phyloP scores from a whole-genome alignment of 495 filamentous ascomycete genomes.

The Sphaerosporella brunnea region DNA sequence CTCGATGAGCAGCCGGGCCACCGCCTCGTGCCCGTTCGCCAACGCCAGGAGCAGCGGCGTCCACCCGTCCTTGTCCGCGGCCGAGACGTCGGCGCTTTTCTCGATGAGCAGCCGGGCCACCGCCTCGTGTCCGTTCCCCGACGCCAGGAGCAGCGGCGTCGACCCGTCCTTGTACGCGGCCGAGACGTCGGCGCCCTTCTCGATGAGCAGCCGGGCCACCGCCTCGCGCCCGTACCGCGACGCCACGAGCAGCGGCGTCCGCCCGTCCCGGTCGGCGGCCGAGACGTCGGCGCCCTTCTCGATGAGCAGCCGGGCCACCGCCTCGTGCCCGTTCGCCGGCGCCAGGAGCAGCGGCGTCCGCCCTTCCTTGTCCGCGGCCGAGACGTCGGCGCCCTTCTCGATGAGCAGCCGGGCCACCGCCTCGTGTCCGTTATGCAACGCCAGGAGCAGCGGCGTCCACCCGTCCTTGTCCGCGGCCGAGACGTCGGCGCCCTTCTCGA shows the following conservation, averaged over 20 bases:
- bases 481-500: neutral
- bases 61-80: neutral
- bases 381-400: constrained; percentile 1
- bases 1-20: constrained; percentile 17
- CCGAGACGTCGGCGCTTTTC: neutral
- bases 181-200: constrained; percentile 1
- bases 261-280: neutral
- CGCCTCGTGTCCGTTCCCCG: neutral
- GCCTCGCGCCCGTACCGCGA: neutral
- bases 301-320: neutral
- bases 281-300: neutral
- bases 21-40: constrained; percentile 9
- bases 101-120: constrained; percentile 3
- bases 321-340: neutral
- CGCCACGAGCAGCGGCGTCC: neutral
- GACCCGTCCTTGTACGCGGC: neutral
- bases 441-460: neutral
- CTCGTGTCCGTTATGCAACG: neutral
- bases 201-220: neutral
- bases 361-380: neutral
- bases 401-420: constrained; percentile 1
- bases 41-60: constrained; percentile 11
- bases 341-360: neutral
- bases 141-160: neutral
- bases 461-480: neutral